These are phyloP conservation scores for Dictyophora rubrovolvata DNA, from an alignment of 768 basidiomycete genomes.

Conservation along the genomic window DNA sequence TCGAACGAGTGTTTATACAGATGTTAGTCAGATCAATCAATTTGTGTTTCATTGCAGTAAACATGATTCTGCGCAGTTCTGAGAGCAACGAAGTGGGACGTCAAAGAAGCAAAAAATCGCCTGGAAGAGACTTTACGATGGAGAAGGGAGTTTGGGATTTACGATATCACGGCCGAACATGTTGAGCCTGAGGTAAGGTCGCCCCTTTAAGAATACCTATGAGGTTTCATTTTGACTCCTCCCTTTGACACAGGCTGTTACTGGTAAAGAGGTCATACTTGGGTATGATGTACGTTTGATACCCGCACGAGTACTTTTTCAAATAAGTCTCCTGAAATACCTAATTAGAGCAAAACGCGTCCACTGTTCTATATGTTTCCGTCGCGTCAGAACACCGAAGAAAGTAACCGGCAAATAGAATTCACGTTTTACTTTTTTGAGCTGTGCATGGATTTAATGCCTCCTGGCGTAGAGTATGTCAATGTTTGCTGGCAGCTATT, in stretches of 20 bases:
- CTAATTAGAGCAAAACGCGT: constrained; percentile 31
- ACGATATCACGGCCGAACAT: constrained; percentile 45
- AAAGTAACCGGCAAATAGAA: constrained; percentile 56
- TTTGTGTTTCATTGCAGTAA: neutral
- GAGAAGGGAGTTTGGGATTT: constrained; percentile 71
- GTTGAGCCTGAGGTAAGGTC: constrained; percentile 64
- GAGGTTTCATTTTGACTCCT: neutral
- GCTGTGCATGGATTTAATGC: constrained; percentile 65
- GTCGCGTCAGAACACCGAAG: constrained; percentile 69
- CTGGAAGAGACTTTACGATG: constrained; percentile 67
- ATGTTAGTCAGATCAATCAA: constrained; percentile 20
- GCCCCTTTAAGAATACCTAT: neutral
- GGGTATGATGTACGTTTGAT: constrained; percentile 49
- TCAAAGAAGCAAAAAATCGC: constrained; percentile 43
- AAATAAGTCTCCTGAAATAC: neutral
- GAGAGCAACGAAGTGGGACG: constrained; percentile 69
- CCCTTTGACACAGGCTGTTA: constrained; percentile 41
- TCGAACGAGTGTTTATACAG: constrained; percentile 67
- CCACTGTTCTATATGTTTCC: constrained; percentile 63
- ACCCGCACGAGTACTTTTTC: neutral
- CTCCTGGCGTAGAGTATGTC: constrained; percentile 69
- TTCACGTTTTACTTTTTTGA: constrained; percentile 73
- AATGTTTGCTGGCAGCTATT: neutral
- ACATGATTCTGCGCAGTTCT: constrained; percentile 34
- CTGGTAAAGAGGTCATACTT: constrained; percentile 72